Evolutionary conservation across 2,329 filamentous ascomycete genomes (phyloP).

Genomic region (Fusarium beomiforme): DNA sequence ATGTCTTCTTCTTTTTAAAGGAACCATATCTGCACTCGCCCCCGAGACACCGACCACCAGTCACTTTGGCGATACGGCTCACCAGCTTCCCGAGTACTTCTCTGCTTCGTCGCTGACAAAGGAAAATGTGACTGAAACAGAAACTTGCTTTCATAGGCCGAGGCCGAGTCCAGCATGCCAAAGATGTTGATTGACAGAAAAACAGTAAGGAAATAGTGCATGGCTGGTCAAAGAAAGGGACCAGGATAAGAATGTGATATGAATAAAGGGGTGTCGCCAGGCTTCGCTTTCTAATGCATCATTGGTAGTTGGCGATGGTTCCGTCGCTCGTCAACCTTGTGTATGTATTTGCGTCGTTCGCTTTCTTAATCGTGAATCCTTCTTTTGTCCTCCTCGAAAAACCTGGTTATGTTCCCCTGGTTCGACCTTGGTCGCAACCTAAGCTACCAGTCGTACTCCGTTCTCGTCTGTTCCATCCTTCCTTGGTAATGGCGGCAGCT

Average conservation of each 20-base stretch:
- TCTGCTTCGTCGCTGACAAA: conserved; percentile 30
- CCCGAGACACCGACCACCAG: neutral
- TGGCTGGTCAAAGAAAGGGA: conserved; percentile 25
- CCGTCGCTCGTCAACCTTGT: conserved; percentile 41
- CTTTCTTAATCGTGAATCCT: conserved; percentile 40
- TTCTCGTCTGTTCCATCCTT: conserved; percentile 44
- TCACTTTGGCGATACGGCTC: neutral
- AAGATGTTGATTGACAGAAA: conserved; percentile 25
- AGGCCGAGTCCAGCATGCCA: conserved; percentile 29
- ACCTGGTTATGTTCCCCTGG: conserved; percentile 14
- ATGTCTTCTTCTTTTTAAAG: conserved; percentile 48
- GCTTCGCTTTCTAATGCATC: conserved; percentile 45
- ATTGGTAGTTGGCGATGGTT: conserved; percentile 38
- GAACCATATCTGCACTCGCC: conserved; percentile 42
- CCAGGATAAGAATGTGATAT: conserved; percentile 18
- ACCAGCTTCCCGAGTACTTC: conserved; percentile 12
- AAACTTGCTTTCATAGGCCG: conserved; percentile 37
- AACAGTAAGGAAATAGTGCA: conserved; percentile 36
- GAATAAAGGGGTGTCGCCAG: conserved; percentile 30
- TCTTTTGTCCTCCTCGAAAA: conserved; percentile 31
- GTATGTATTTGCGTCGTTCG: conserved; percentile 33
- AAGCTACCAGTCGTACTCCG: conserved; percentile 46
- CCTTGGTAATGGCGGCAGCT: conserved; percentile 65
- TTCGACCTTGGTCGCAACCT: conserved; percentile 40
- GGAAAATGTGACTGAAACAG: conserved; percentile 33